Conservation (phyloP, 352 stramenopile genomes). For the Globisporangium solare region DNA sequence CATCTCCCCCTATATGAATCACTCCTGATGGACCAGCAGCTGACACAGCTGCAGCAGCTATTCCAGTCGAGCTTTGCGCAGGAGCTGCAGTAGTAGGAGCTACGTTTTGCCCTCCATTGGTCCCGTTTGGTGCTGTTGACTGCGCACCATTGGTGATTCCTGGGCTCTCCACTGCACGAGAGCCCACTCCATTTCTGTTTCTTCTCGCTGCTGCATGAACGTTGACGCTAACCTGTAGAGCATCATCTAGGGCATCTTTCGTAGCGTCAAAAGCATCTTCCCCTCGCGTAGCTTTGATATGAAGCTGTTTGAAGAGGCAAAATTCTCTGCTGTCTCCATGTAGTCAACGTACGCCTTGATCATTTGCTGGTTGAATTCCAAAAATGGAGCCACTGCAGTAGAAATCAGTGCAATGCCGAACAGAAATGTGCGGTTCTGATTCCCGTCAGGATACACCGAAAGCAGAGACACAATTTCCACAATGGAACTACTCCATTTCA, state of each 20-base stretch:
- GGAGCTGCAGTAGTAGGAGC: background rate
- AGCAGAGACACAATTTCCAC: conserved; percentile 43
- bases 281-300: conserved; percentile 20
- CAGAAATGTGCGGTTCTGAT: conserved; percentile 15
- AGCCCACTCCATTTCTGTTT: background rate
- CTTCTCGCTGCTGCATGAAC: background rate
- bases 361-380: conserved; percentile 53
- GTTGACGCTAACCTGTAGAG: conserved; percentile 17
- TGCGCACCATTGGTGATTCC: too few relatives aligned
- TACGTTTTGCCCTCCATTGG: background rate
- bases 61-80: background rate
- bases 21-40: background rate
- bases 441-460: conserved; percentile 18
- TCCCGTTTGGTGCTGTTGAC: background rate
- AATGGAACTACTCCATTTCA: conserved; percentile 47
- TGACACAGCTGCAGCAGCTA: too few relatives aligned
- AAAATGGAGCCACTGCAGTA: conserved; percentile 27
- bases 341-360: conserved; percentile 56
- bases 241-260: conserved; percentile 11
- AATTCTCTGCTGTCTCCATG: conserved; percentile 27
- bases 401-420: conserved; percentile 36
- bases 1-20: conserved; percentile 3
- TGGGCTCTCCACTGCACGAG: background rate
- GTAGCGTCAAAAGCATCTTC: conserved; percentile 7
- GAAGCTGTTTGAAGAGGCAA: conserved; percentile 20